phyloP scores from a whole-genome alignment of 805 yeast genomes.

The Hanseniaspora thailandica region DNA sequence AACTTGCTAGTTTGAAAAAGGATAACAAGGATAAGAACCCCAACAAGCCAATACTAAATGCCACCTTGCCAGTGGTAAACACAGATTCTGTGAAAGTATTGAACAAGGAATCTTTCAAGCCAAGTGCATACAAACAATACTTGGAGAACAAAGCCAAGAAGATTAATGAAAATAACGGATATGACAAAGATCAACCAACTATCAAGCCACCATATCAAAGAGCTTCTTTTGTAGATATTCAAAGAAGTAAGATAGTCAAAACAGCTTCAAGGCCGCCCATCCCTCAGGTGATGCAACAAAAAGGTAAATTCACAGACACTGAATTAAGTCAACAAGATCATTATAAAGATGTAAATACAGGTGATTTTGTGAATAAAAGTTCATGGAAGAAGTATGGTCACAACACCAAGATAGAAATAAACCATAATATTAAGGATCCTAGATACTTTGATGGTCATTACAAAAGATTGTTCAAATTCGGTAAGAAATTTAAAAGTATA shows the following conservation, averaged over 20 bases:
- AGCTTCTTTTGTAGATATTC: slow-evolving; percentile 1
- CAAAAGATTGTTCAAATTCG: not conserved
- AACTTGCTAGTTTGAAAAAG: slow-evolving; percentile 11
- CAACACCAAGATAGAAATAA: not conserved
- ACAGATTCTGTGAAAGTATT: not conserved
- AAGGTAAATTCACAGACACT: not conserved
- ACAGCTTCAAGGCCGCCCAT: not conserved
- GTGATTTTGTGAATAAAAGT: not conserved
- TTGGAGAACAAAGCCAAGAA: not conserved
- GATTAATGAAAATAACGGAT: not conserved
- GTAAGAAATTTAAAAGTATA: slow-evolving; percentile 1
- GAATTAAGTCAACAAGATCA: slow-evolving; percentile 11
- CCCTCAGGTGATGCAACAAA: not conserved
- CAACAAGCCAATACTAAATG: not conserved
- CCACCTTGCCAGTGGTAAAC: slow-evolving; percentile 4
- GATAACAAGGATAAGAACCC: not conserved
- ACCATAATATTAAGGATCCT: not conserved
- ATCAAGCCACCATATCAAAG: slow-evolving; percentile 6
- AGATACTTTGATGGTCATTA: slow-evolving; percentile 2
- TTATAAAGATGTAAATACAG: not conserved
- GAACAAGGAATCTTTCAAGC: not conserved
- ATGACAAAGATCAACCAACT: slow-evolving; percentile 1
- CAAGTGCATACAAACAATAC: not conserved
- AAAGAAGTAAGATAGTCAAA: slow-evolving; percentile 1
- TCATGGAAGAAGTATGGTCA: not conserved